Base-by-base conservation (phyloP, 73 alveolate species). In the Symbiodinium natans region DNA sequence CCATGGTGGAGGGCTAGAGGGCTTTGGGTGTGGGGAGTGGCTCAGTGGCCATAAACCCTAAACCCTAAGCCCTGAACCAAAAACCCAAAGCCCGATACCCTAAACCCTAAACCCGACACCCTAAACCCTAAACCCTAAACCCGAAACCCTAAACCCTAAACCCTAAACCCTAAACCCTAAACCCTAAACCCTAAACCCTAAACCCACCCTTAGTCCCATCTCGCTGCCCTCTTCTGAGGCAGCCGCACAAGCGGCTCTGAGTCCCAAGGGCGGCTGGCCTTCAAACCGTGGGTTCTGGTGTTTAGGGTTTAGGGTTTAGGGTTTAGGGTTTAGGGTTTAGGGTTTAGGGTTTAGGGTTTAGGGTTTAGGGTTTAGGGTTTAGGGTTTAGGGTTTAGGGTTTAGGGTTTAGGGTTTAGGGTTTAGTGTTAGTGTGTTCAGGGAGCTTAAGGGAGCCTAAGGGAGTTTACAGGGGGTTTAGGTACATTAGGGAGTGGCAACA, bases 261-360 rank as follows among this genome's bases (percentile, higher is more conserved):
- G 21, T 31, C 54, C 95, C 95, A 88, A 6, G 95, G 95, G 15
- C 95, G 46, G 48, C 95, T 88, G 74, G 95, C 95, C 95, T 88
- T 23, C 13, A 52, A 27, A 43, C 5, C 5, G 56, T 43, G 5
- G n/a, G 0, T 52, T 52, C 2, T 10, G 13, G 68, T 2, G n/a
- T 5, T 52, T 52, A 17, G 27, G 63, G 63, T 5, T 17, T 48
- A 5, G 63, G 17, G 63, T 25, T 48, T 48, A 15, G 56, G 56
- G 56, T 43, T 5, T 43, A 15, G 63, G 63, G 63, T 48, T 48
- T 27, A 27, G 21, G 68, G 68, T 6, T 13, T 52, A n/a, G n/a
- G 29, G 13, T 52, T 52, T 21, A 52, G 68, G 68, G 29, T n/a
- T n/a, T n/a, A n/a, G 29, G 2, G 29, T 52, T 4, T 52, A 52